These are phyloP conservation scores for Talaromyces borbonicus DNA, from an alignment of 495 filamentous ascomycete species.

Conservation along the genomic window DNA sequence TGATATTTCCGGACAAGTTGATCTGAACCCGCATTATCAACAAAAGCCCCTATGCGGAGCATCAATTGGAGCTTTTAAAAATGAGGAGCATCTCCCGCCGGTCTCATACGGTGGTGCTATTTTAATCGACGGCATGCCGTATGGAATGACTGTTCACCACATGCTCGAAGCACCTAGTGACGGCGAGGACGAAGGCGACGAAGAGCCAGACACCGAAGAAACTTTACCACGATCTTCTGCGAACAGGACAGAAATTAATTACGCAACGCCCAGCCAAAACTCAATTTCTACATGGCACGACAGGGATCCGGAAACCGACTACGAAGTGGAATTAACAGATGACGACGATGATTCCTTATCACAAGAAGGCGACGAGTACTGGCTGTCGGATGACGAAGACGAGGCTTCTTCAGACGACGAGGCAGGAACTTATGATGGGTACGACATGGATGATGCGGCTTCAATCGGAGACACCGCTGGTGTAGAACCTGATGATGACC, in stretches of 20 bases:
- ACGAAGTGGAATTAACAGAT: slow-evolving; percentile 41
- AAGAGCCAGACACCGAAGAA: slow-evolving; percentile 18
- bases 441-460: slow-evolving; percentile 49
- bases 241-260: slow-evolving; percentile 22
- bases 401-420: slow-evolving; percentile 41
- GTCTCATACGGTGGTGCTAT: slow-evolving; percentile 86
- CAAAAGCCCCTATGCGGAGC: slow-evolving; percentile 72
- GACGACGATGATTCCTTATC: slow-evolving; percentile 33
- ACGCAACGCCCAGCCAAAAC: slow-evolving; percentile 12
- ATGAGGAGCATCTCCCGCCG: slow-evolving; percentile 73
- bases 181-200: slow-evolving; percentile 48
- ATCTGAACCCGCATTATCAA: slow-evolving; percentile 49
- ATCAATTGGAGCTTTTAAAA: slow-evolving; percentile 83
- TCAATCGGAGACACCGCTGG: slow-evolving; percentile 82
- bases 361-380: slow-evolving; percentile 25
- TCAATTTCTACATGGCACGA: slow-evolving; percentile 25
- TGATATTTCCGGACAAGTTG: slow-evolving; percentile 23
- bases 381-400: slow-evolving; percentile 36
- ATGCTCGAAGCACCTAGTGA: slow-evolving; percentile 79
- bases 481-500: slow-evolving; percentile 61
- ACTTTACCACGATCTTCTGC: slow-evolving; percentile 26
- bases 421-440: slow-evolving; percentile 24
- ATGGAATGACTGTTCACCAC: slow-evolving; percentile 92
- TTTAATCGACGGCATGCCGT: slow-evolving; percentile 69
- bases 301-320: slow-evolving; percentile 24